These are phyloP conservation scores for Misopates orontium DNA, from an alignment of 257 asterid species.

Conservation along the genomic window DNA sequence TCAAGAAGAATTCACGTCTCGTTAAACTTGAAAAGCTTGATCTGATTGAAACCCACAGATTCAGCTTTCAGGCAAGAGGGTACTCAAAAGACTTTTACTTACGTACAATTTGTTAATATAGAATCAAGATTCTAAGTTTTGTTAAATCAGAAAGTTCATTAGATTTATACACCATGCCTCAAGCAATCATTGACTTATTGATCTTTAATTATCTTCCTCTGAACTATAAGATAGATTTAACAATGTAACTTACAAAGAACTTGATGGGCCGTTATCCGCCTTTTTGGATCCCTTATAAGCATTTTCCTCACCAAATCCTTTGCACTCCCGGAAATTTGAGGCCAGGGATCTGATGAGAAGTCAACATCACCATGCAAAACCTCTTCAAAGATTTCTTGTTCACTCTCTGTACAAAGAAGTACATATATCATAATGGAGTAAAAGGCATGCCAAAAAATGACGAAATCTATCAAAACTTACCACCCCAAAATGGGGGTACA, in stretches of 20 bases:
- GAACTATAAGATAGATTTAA: background rate
- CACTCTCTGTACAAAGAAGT: conserved; percentile 50
- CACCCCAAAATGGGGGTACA: conserved; percentile 79
- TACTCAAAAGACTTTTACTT: background rate
- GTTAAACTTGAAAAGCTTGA: no score
- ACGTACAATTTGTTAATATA: background rate
- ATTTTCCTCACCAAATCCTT: conserved; percentile 62
- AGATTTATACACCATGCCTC: background rate
- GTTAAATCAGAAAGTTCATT: background rate
- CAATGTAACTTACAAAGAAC: conserved; percentile 58
- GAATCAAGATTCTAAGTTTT: background rate
- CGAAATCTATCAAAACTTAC: conserved; percentile 33
- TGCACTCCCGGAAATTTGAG: conserved; percentile 60
- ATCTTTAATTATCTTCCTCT: background rate
- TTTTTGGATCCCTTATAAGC: conserved; percentile 58
- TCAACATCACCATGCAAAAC: conserved; percentile 59
- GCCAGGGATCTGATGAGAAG: conserved; percentile 77
- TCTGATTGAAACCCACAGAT: background rate
- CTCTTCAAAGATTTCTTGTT: conserved; percentile 66
- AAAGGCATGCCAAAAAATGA: background rate
- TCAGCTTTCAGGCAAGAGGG: no score
- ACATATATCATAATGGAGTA: conserved; percentile 2
- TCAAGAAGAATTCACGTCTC: no score
- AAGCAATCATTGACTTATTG: background rate
- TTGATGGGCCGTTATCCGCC: conserved; percentile 61